phyloP scores from a whole-genome alignment of 2,329 filamentous ascomycete species.

The Clonostachys rhizophaga region DNA sequence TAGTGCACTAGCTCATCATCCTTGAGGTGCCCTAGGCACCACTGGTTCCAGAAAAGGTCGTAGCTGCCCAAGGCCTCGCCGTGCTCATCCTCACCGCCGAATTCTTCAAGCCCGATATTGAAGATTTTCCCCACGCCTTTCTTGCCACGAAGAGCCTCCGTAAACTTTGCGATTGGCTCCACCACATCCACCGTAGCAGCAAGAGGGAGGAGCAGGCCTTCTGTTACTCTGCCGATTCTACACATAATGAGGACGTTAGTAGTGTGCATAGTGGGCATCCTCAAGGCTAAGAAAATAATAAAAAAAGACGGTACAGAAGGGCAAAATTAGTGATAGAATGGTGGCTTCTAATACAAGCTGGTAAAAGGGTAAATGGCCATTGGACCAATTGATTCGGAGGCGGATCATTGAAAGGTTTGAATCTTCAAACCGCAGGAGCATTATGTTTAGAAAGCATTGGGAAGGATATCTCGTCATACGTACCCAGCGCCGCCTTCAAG shows the following conservation, averaged over 20 bases:
- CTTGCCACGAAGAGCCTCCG: constrained; percentile 50
- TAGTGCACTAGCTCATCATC: constrained; percentile 68
- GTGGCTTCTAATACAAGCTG: too few relatives aligned
- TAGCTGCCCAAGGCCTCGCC: constrained; percentile 66
- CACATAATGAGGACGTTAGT: not conserved
- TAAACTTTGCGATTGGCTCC: constrained; percentile 82
- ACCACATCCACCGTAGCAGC: constrained; percentile 75
- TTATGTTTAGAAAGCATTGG: too few relatives aligned
- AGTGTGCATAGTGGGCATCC: too few relatives aligned
- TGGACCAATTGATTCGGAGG: too few relatives aligned
- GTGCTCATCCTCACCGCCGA: constrained; percentile 35
- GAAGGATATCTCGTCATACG: constrained; percentile 3
- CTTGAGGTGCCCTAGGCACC: constrained; percentile 81
- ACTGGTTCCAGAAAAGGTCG: constrained; percentile 56
- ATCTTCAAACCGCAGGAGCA: not conserved
- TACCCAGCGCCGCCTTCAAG: constrained; percentile 34
- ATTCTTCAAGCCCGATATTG: constrained; percentile 71
- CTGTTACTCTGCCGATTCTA: constrained; percentile 79
- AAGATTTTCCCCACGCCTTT: constrained; percentile 59
- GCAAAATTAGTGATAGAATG: too few relatives aligned
- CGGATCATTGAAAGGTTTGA: too few relatives aligned
- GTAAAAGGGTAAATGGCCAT: too few relatives aligned
- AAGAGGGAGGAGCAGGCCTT: constrained; percentile 67
- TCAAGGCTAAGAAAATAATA: too few relatives aligned
- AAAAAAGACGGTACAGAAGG: too few relatives aligned